These are phyloP conservation scores for Papilionanthe hybrid DNA, from an alignment of 116 monocot species.

Conservation along the genomic window DNA sequence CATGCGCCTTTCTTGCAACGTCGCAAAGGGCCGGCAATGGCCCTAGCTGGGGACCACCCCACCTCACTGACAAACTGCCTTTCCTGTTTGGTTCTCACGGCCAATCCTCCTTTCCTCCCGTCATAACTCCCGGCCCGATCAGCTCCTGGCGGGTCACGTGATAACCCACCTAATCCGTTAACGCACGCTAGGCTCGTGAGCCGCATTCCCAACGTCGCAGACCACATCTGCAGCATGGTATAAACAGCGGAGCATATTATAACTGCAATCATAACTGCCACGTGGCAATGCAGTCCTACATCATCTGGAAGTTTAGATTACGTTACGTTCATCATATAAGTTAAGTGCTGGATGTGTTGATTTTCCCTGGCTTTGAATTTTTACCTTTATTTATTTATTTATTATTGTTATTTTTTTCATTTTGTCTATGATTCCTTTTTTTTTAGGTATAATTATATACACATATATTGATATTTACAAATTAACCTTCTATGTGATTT, in stretches of 20 bases:
- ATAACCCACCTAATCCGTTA: neutral
- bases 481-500: no score
- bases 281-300: neutral
- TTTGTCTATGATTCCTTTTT: no score
- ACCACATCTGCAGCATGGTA: neutral
- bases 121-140: neutral
- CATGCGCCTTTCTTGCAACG: neutral
- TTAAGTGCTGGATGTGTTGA: neutral
- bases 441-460: no score
- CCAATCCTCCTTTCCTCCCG: neutral
- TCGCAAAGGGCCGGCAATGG: neutral
- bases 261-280: neutral
- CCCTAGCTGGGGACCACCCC: neutral
- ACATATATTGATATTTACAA: no score
- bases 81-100: neutral
- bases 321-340: neutral
- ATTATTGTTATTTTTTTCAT: no score
- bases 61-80: neutral
- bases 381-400: no score
- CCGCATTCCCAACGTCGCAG: neutral
- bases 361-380: no score
- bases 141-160: conserved; percentile 6
- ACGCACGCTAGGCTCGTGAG: conserved; percentile 3
- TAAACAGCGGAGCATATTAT: neutral
- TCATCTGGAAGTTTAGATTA: neutral